A percentile compares a stretch with the other conserved stretches of the same genome.
These are phyloP conservation scores for Plasmodium fragile DNA, from an alignment of 169 alveolate genomes.

Conservation along the genomic window DNA sequence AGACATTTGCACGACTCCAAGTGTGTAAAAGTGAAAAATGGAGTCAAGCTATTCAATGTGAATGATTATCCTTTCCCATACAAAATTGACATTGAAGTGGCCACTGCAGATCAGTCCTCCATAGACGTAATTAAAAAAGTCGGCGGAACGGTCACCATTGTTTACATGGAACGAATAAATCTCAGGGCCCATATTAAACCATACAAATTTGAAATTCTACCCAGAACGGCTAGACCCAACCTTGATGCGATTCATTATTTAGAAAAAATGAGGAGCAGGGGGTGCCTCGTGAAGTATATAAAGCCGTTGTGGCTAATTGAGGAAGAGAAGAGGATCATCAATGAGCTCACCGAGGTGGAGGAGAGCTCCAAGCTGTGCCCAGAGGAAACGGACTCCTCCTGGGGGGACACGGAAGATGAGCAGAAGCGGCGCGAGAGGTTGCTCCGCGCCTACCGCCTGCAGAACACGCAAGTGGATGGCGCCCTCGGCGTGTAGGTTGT, in stretches of 20 bases:
- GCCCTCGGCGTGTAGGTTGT: not conserved
- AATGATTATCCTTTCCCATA: constrained; percentile 94
- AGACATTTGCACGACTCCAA: constrained; percentile 90
- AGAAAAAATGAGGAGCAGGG: constrained; percentile 90
- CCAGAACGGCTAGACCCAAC: constrained; percentile 89
- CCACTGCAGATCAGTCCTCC: constrained; percentile 92
- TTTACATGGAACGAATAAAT: constrained; percentile 87
- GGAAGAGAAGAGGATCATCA: constrained; percentile 84
- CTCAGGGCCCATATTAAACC: constrained; percentile 91
- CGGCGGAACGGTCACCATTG: constrained; percentile 90
- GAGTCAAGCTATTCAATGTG: constrained; percentile 89
- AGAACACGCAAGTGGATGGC: not conserved
- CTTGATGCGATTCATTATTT: constrained; percentile 85
- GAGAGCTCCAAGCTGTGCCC: constrained; percentile 78
- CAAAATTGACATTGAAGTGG: constrained; percentile 90
- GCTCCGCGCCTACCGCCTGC: constrained; percentile 37
- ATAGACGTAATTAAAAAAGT: constrained; percentile 89
- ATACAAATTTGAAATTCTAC: constrained; percentile 88
- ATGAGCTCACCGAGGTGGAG: constrained; percentile 85
- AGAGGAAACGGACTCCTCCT: not conserved
- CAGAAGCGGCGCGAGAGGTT: constrained; percentile 8
- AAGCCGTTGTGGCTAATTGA: constrained; percentile 92
- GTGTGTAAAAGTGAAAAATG: constrained; percentile 87
- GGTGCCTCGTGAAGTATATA: constrained; percentile 88
- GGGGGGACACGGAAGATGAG: constrained; percentile 5